Evolutionary conservation across 352 stramenopile species (phyloP).

Genomic region (Pythium sukuiense): DNA sequence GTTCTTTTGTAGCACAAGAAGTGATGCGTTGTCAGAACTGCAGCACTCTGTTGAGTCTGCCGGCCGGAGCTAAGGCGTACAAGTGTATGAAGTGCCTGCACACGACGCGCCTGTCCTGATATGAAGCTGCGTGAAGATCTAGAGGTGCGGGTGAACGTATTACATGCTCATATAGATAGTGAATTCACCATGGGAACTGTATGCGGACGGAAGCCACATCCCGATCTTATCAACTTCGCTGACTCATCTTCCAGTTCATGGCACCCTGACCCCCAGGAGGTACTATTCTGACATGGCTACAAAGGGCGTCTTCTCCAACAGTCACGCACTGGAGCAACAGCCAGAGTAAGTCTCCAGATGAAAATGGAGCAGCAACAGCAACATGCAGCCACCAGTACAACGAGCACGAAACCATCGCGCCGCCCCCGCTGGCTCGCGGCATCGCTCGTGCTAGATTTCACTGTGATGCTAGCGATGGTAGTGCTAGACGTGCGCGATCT

Average conservation of each 20-base stretch:
- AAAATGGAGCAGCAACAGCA: background rate
- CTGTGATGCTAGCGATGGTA: slow-evolving; percentile 14
- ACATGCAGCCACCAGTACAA: background rate
- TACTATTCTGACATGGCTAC: slow-evolving; percentile 7
- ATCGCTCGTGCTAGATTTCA: slow-evolving; percentile 6
- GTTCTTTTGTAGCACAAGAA: slow-evolving; percentile 56
- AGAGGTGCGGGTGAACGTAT: background rate
- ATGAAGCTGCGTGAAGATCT: background rate
- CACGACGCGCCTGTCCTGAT: slow-evolving; percentile 75
- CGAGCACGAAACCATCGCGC: background rate
- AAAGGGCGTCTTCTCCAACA: background rate
- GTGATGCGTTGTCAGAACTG: slow-evolving; percentile 89
- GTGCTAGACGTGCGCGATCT: slow-evolving; percentile 27
- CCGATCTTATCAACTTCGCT: too few species aligned
- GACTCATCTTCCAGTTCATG: too few species aligned
- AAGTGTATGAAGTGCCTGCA: slow-evolving; percentile 90
- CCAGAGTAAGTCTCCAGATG: background rate
- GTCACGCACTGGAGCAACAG: background rate
- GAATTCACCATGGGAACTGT: too few species aligned
- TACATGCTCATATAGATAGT: slow-evolving; percentile 12
- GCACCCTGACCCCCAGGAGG: background rate
- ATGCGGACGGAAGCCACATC: too few species aligned
- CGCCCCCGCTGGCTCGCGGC: slow-evolving; percentile 4
- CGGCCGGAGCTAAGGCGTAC: slow-evolving; percentile 78
- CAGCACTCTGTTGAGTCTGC: slow-evolving; percentile 82